Evolutionary conservation across 345 rosid species (phyloP), one percentile per base, ranked within the genome.

Genomic region (Kernera saxatilis): DNA sequence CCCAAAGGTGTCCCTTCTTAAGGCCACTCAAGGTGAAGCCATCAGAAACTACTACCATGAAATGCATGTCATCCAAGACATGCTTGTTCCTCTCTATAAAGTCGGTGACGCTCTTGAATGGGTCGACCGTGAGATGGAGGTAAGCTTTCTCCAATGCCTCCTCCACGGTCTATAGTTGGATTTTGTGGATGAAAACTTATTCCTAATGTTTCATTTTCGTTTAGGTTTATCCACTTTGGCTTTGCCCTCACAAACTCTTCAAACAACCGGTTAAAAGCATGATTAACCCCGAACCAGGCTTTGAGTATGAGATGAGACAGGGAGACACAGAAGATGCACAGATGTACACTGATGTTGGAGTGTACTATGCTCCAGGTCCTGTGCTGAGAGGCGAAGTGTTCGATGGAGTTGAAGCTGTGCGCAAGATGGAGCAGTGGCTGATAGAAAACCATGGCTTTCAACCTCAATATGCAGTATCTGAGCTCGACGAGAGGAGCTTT

Each of bases 11-110:
- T 92, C 98, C 44, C 81, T 92, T 77, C 98, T 90, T 23, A 92
- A 92, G 82, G 94, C 92, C 37, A 92, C 95, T 64, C 98, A 92
- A 82, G 98, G 98, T 48, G 98, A 92, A 80, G 88, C 90, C 49
- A 84, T 92, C 66, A 82, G 98, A 70, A 87, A 89, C 81, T 92
- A 86, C 59, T 89, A 92, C 82, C 98, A 92, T 70, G 94, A 92
- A 64, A 89, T 69, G 80, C 98, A 92, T 52, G 92, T 92, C 72
- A 92, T 92, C 51, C 98, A 92, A 79, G 98, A 92, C 75, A 86
- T 92, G 98, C 96, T 89, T 69, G 88, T 92, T 70, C 98, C 98
- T 65, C 88, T 89, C 46, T 86, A 92, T 79, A 92, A 86, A 79
- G 94, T 92, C 1, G 92, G 88, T 0, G 94, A 89, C 78, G 92